A percentile compares a stretch with the other conserved stretches of the same genome.
Evolutionary conservation across 225 moss, liverwort and hornwort genomes (phyloP).

Genomic region (Physcomitrium patens): DNA sequence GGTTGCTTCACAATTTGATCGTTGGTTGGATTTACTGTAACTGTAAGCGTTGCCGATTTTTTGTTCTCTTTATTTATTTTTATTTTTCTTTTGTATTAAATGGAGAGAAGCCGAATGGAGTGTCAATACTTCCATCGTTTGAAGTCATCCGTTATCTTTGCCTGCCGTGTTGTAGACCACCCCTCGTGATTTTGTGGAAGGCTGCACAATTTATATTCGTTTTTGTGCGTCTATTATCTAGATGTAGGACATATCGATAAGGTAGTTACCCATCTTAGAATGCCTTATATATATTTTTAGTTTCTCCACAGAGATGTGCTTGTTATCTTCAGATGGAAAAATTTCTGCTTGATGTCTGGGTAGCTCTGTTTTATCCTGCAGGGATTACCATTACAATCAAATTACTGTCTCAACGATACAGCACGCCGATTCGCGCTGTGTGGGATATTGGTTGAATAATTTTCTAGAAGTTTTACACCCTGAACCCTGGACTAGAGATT

Average conservation of each 20-base stretch:
- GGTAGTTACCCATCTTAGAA: background rate
- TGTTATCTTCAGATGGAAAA: too few species aligned
- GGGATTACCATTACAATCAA: background rate
- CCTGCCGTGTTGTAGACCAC: background rate
- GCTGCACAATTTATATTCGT: background rate
- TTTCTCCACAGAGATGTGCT: background rate
- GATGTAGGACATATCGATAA: background rate
- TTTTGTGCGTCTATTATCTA: background rate
- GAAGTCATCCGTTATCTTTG: background rate
- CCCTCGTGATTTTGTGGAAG: background rate
- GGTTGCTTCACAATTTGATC: background rate
- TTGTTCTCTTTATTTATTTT: too few species aligned
- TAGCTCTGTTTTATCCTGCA: background rate
- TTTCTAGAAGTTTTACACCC: constrained; percentile 35
- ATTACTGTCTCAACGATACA: background rate
- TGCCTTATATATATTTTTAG: background rate
- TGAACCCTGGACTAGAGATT: constrained; percentile 28
- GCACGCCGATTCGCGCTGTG: background rate
- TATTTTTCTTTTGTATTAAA: too few species aligned
- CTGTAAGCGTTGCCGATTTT: background rate
- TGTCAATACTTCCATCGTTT: background rate
- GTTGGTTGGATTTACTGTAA: background rate
- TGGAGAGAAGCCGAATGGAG: background rate
- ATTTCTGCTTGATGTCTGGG: background rate
- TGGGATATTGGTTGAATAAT: background rate